Conservation (phyloP, 2,329 filamentous ascomycete genomes). For the Pseudogymnoascus sp. region DNA sequence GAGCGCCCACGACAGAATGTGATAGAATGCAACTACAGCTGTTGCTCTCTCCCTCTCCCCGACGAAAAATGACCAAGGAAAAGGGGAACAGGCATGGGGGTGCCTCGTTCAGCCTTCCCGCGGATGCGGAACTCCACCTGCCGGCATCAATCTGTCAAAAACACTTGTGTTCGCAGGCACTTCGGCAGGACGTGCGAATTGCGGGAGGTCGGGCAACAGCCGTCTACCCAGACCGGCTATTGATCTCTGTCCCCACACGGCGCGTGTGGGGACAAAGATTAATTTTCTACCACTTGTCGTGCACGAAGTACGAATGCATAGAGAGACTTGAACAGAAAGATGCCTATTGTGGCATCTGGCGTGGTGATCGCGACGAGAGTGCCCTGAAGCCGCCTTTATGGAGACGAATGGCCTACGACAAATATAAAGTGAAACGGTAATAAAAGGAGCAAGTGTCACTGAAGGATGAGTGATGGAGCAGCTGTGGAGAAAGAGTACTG, state of each 20-base stretch:
- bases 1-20: neutral
- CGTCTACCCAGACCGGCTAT: neutral
- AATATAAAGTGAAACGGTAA: neutral
- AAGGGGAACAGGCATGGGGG: neutral
- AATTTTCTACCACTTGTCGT: neutral
- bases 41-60: neutral
- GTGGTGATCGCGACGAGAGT: neutral
- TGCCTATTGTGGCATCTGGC: neutral
- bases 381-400: neutral
- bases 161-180: neutral
- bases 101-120: neutral
- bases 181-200: neutral
- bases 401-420: neutral
- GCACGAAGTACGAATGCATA: neutral
- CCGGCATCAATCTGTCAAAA: neutral
- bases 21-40: neutral
- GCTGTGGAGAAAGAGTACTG: neutral
- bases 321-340: neutral
- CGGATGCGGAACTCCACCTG: neutral
- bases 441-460: neutral
- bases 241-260: too few species aligned
- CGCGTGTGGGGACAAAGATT: neutral
- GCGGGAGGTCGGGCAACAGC: neutral
- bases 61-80: neutral
- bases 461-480: neutral